phyloP scores from a whole-genome alignment of 2,329 filamentous ascomycete genomes.

The Diaporthe vaccinii region DNA sequence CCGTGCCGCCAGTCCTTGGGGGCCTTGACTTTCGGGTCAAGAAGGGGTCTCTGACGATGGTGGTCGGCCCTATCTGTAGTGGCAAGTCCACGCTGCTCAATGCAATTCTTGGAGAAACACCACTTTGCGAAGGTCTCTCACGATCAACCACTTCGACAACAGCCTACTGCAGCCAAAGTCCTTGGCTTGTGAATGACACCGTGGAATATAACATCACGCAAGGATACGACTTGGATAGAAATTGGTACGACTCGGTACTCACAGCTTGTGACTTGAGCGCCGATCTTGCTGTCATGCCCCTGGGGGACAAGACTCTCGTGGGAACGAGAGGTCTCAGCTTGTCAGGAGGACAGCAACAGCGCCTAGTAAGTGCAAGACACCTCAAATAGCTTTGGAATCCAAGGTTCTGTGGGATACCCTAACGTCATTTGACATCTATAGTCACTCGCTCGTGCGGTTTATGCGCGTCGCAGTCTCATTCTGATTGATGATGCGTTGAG shows the following conservation, averaged over 20 bases:
- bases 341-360: not conserved
- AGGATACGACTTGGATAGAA: not conserved
- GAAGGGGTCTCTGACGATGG: not conserved
- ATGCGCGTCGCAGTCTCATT: not conserved
- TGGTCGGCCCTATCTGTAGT: not conserved
- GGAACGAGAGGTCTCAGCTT: not conserved
- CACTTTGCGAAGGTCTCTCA: not conserved
- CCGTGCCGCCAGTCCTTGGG: not conserved
- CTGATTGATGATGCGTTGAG: not conserved
- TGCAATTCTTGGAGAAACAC: not conserved
- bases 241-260: not conserved
- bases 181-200: not conserved
- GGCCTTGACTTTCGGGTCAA: not conserved
- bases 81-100: not conserved
- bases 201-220: not conserved
- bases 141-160: not conserved
- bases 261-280: not conserved
- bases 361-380: not conserved
- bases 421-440: not conserved
- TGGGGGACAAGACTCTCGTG: not conserved
- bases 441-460: not conserved
- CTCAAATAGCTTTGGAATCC: not conserved
- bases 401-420: not conserved
- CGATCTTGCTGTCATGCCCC: not conserved
- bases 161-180: not conserved